Evolutionary conservation across 495 filamentous ascomycete genomes (phyloP).

Genomic region (Acidomyces sp.): DNA sequence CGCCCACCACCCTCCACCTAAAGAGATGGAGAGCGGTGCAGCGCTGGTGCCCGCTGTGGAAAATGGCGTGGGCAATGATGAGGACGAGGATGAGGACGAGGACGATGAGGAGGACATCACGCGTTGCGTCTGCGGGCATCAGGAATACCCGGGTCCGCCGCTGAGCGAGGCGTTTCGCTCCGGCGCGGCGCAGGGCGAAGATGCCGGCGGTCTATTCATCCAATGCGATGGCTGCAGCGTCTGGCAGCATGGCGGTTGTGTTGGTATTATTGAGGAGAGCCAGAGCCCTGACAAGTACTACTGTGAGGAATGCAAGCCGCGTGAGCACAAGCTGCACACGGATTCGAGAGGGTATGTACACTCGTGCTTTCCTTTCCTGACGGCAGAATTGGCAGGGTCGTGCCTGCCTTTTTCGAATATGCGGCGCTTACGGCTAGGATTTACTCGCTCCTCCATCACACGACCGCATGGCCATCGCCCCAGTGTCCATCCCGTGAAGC

Average conservation of each 20-base stretch:
- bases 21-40: too few species aligned
- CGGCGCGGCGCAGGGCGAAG: constrained; percentile 60
- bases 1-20: too few species aligned
- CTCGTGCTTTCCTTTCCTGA: constrained; percentile 8
- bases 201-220: constrained; percentile 87
- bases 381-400: too few species aligned
- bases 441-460: too few species aligned
- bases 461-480: too few species aligned
- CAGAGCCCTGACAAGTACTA: constrained; percentile 93
- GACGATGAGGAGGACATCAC: constrained; percentile 87
- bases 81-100: constrained; percentile 48
- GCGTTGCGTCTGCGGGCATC: constrained; percentile 84
- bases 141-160: constrained; percentile 87
- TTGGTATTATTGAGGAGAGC: constrained; percentile 88
- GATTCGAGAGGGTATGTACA: constrained; percentile 82
- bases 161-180: constrained; percentile 27
- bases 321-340: constrained; percentile 69
- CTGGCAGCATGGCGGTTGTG: constrained; percentile 97
- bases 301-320: constrained; percentile 85
- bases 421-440: too few species aligned
- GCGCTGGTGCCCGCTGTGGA: constrained; percentile 50
- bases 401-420: too few species aligned
- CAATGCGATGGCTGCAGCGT: constrained; percentile 97
- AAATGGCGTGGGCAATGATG: constrained; percentile 39
- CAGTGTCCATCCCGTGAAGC: too few species aligned